Conservation (phyloP, 2,329 filamentous ascomycete species). For the Cytospora schulzeri region DNA sequence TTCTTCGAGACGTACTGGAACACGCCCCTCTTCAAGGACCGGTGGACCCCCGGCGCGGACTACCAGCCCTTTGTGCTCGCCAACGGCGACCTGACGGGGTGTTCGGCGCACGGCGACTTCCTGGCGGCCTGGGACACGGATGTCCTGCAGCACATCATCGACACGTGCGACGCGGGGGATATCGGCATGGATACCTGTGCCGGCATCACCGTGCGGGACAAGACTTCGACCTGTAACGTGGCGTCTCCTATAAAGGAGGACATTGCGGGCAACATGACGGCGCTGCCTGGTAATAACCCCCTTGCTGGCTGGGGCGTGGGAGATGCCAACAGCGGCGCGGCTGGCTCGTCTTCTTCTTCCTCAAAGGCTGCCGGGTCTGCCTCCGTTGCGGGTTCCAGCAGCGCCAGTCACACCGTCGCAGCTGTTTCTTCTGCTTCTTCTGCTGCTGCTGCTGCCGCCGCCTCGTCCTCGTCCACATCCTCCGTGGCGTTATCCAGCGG, state of each 20-base stretch:
- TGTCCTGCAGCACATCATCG: conserved; percentile 66
- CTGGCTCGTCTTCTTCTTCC: not conserved
- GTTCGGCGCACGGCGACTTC: conserved; percentile 72
- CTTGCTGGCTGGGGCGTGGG: conserved; percentile 50
- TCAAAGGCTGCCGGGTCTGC: not conserved
- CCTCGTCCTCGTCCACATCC: not conserved
- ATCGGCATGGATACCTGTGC: conserved; percentile 65
- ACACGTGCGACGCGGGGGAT: conserved; percentile 64
- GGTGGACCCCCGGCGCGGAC: conserved; percentile 58
- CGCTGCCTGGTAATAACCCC: conserved; percentile 58
- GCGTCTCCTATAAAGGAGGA: conserved; percentile 49
- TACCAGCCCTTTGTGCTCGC: conserved; percentile 67
- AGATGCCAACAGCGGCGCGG: not conserved
- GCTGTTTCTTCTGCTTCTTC: not conserved
- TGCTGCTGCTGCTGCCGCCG: not conserved
- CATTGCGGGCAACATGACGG: conserved; percentile 45
- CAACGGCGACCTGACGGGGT: conserved; percentile 71
- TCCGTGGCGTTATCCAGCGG: conserved; percentile 3
- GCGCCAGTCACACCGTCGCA: conserved; percentile 12
- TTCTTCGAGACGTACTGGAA: conserved; percentile 65
- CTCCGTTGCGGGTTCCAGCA: not conserved
- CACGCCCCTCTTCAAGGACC: conserved; percentile 53
- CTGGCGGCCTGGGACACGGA: conserved; percentile 70
- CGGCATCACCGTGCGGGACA: conserved; percentile 55
- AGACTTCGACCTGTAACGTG: conserved; percentile 53